These are phyloP conservation scores for Toxoplasma gondii DNA, from an alignment of 169 alveolate genomes.

Conservation along the genomic window DNA sequence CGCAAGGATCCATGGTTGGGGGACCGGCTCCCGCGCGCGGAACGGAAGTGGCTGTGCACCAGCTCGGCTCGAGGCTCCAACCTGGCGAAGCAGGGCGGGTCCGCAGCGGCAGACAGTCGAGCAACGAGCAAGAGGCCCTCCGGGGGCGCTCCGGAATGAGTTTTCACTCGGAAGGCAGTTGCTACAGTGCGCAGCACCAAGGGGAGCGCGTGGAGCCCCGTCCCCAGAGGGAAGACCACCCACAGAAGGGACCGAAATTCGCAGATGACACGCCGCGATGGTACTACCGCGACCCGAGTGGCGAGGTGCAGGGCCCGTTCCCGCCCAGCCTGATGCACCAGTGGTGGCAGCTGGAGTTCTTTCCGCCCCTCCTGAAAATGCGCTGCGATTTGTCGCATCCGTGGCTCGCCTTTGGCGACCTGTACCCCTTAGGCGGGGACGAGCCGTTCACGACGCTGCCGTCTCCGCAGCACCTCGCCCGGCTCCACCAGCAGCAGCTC, in stretches of 20 bases:
- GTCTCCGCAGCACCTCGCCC: constrained; percentile 5
- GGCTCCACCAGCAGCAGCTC: constrained; percentile 36
- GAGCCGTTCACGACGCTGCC: constrained; percentile 31
- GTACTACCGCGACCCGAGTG: constrained; percentile 28
- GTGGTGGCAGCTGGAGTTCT: constrained; percentile 27
- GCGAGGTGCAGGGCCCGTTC: constrained; percentile 19
- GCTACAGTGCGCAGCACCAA: neutral
- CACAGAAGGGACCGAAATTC: neutral
- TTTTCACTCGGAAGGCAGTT: neutral
- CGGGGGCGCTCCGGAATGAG: neutral
- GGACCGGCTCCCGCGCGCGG: neutral
- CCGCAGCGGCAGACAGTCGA: neutral
- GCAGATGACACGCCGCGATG: constrained; percentile 4
- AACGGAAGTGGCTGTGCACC: neutral
- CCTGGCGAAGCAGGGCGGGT: too few relatives aligned
- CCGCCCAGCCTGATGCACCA: constrained; percentile 22
- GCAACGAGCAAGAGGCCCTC: neutral
- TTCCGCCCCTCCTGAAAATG: constrained; percentile 32
- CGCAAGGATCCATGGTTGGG: neutral
- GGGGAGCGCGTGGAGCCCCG: neutral
- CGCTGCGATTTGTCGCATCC: neutral
- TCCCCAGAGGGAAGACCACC: neutral
- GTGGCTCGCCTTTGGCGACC: constrained; percentile 20
- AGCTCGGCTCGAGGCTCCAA: neutral
- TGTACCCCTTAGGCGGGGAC: constrained; percentile 17